Base-by-base conservation (phyloP, 2,329 filamentous ascomycete species). In the Pseudogymnoascus sp. region DNA sequence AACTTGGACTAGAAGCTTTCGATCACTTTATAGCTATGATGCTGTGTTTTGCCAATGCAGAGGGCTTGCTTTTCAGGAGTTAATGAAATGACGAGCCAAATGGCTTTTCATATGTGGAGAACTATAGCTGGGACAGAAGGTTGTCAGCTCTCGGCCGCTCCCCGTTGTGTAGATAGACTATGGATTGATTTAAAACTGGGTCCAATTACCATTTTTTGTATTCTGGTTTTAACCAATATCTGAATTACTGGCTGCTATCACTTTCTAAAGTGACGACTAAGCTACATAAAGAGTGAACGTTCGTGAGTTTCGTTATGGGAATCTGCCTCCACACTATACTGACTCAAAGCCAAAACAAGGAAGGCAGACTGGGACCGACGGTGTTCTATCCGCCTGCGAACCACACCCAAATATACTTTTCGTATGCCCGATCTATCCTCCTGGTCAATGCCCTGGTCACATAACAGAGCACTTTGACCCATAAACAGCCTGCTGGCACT, bases 391-490 rank as follows among this genome's bases (percentile, higher is more conserved):
- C 43, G 9, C 14, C 11, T 4, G 28, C 47, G 2, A 16, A 32
- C 16, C 5, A 20, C 32, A 20, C 25, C 16, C 6, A 6, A 18
- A 54, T 54, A 54, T 54, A 54, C 47, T 32, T 34, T 34, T 54
- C 28, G 9, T 18, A 2, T 32, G 11, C 28, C 28, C 18, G 47
- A 12, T 7, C 25, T 54, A 32, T 34, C 47, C 28, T 34, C 20
- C n/a, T 54, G 47, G 25, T 14, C 47, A 14, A 34, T 20, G n/a
- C 28, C 28, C 47, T 7, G 28, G 3, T 62, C 72, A 83, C 79
- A 82, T 81, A n/a, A 81, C 63, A 35, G 61, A 64, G 67, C 80
- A 83, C 59, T 74, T 74, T n/a, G 69, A 77, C 4, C 34, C 57
- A 58, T 58, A 58, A 58, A 58, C 3, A 28, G 34, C 57, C 64